phyloP scores from a whole-genome alignment of 768 basidiomycete genomes.

The Rhodocollybia butyracea region DNA sequence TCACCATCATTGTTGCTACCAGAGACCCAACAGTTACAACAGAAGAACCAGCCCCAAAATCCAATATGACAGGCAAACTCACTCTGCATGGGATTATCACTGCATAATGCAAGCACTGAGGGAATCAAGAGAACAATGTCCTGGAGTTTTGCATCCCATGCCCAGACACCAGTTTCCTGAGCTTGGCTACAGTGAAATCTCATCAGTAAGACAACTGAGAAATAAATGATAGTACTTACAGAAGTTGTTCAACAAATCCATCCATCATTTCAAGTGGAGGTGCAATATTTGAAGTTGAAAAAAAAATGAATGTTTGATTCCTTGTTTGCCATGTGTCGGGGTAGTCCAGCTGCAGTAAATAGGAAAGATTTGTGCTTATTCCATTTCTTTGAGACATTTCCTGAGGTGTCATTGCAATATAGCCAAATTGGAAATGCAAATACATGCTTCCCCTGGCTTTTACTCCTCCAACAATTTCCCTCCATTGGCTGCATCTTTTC shows the following conservation, averaged over 20 bases:
- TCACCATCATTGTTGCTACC: too few species aligned
- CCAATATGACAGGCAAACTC: conserved; percentile 26
- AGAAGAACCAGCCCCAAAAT: conserved; percentile 19
- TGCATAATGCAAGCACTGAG: conserved; percentile 16
- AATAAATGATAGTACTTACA: conserved; percentile 10
- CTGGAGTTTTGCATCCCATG: conserved; percentile 13
- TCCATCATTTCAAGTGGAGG: conserved; percentile 22
- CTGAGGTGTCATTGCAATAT: conserved; percentile 25
- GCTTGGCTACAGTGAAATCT: conserved; percentile 2
- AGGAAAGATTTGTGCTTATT: conserved; percentile 25
- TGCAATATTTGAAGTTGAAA: conserved; percentile 18
- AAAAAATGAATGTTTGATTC: conserved; percentile 18
- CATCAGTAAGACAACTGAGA: neutral
- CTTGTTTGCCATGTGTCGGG: neutral
- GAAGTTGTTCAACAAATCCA: conserved; percentile 14
- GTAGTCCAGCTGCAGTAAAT: conserved; percentile 21
- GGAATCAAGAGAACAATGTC: conserved; percentile 17
- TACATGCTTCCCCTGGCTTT: conserved; percentile 10
- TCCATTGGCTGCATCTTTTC: neutral
- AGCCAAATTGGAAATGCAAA: conserved; percentile 15
- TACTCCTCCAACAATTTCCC: conserved; percentile 11
- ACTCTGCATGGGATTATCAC: conserved; percentile 21
- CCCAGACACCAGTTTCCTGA: conserved; percentile 14
- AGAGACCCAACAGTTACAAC: conserved; percentile 17
- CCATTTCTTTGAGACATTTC: conserved; percentile 25